A percentile compares a stretch with the other conserved stretches of the same genome.
These are phyloP conservation scores for Dunaliella salina DNA, from an alignment of 163 green algal species.

Conservation along the genomic window DNA sequence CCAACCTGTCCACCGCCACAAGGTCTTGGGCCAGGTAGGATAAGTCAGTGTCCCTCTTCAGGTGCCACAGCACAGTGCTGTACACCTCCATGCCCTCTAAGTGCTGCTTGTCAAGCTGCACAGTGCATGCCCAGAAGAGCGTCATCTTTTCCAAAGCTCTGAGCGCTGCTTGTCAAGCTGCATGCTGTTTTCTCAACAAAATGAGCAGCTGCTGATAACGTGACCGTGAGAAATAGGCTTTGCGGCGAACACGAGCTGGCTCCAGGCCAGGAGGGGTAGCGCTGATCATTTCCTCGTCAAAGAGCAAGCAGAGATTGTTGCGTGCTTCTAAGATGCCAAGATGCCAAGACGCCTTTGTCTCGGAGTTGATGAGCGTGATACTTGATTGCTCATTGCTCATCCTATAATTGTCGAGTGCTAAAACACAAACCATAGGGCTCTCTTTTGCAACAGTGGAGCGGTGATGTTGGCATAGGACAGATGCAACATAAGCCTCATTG, in stretches of 20 bases:
- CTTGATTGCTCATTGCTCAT: no score
- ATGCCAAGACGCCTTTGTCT: no score
- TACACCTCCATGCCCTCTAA: constrained; percentile 85
- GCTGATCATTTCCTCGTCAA: neutral
- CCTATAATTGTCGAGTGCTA: no score
- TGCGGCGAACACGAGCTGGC: no score
- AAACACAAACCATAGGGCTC: no score
- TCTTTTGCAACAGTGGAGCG: no score
- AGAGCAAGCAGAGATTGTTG: no score
- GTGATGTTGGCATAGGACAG: no score
- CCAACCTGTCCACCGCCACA: constrained; percentile 71
- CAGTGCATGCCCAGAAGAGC: neutral
- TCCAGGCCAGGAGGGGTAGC: neutral
- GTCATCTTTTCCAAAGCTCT: constrained; percentile 34
- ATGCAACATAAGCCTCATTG: no score
- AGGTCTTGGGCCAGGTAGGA: constrained; percentile 80
- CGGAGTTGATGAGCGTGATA: no score
- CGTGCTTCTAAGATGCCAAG: no score
- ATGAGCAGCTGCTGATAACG: neutral
- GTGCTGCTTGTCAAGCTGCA: constrained; percentile 27
- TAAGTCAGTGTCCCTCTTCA: constrained; percentile 82
- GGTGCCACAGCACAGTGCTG: constrained; percentile 92
- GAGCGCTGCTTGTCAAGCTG: constrained; percentile 34
- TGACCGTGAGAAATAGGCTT: neutral
- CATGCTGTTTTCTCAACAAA: neutral